Percentiles rank a stretch among this genome's conserved stretches.
phyloP scores from a whole-genome alignment of 2,329 filamentous ascomycete genomes.

The Metarhizium rileyi region DNA sequence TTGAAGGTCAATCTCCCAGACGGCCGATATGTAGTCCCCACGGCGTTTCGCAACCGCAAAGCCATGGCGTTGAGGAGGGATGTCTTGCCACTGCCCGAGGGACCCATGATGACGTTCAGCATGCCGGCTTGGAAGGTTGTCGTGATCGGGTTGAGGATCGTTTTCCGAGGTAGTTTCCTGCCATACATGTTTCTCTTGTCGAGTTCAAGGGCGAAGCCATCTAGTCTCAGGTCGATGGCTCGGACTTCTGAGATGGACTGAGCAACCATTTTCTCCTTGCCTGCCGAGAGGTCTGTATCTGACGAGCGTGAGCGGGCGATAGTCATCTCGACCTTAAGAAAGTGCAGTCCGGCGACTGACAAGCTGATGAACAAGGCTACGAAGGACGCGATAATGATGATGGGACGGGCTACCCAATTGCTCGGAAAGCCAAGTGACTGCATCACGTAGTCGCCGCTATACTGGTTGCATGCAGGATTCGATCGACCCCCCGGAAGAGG shows the following conservation, averaged over 20 bases:
- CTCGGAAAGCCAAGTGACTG: slow-evolving; percentile 56
- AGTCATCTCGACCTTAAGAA: slow-evolving; percentile 57
- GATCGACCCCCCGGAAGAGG: slow-evolving; percentile 50
- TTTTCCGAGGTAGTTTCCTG: slow-evolving; percentile 41
- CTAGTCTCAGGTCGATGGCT: slow-evolving; percentile 54
- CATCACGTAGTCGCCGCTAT: slow-evolving; percentile 61
- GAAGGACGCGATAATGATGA: slow-evolving; percentile 53
- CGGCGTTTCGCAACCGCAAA: slow-evolving; percentile 50
- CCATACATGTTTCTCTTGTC: slow-evolving; percentile 49
- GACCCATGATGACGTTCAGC: slow-evolving; percentile 72
- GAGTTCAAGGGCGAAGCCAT: slow-evolving; percentile 53
- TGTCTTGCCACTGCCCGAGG: slow-evolving; percentile 68
- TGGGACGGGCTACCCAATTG: slow-evolving; percentile 58
- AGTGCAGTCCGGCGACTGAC: slow-evolving; percentile 52
- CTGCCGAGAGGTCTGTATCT: slow-evolving; percentile 54
- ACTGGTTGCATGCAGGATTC: slow-evolving; percentile 57
- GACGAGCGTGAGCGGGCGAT: slow-evolving; percentile 52
- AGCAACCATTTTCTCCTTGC: slow-evolving; percentile 58
- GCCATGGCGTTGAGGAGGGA: slow-evolving; percentile 67
- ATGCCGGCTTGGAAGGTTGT: slow-evolving; percentile 57
- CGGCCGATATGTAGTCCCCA: slow-evolving; percentile 51
- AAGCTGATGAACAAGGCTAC: slow-evolving; percentile 51
- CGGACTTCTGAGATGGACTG: slow-evolving; percentile 43
- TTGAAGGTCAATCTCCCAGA: slow-evolving; percentile 61
- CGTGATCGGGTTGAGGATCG: slow-evolving; percentile 57